phyloP scores from a whole-genome alignment of 1,284 basidiomycete species.

The Tilletiaria anomala region DNA sequence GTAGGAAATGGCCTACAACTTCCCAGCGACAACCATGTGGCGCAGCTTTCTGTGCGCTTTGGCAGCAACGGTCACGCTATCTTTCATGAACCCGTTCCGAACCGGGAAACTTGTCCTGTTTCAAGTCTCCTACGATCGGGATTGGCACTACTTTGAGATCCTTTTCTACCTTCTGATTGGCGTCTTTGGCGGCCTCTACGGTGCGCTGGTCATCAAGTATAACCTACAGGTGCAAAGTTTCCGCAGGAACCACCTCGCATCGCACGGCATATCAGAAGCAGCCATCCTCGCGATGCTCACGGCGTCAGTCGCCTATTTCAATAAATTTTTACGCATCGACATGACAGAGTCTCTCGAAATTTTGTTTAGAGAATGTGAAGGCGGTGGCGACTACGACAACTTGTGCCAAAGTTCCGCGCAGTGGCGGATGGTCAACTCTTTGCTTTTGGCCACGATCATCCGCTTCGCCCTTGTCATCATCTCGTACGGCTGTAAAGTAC shows the following conservation, averaged over 20 bases:
- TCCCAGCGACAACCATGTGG: constrained; percentile 98
- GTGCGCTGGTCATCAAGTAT: constrained; percentile 91
- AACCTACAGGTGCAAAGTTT: constrained; percentile 90
- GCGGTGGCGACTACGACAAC: constrained; percentile 76
- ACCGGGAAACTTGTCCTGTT: constrained; percentile 96
- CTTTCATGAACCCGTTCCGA: constrained; percentile 96
- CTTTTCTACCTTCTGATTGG: constrained; percentile 72
- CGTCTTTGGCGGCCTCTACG: constrained; percentile 64
- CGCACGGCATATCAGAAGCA: constrained; percentile 75
- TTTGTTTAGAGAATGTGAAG: constrained; percentile 89
- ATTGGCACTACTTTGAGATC: constrained; percentile 58
- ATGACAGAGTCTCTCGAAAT: constrained; percentile 98
- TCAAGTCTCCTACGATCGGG: constrained; percentile 89
- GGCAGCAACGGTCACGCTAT: constrained; percentile 85
- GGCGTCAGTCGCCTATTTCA: constrained; percentile 81
- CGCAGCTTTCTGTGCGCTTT: constrained; percentile 90
- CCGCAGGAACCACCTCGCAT: constrained; percentile 69
- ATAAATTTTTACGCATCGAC: constrained; percentile 86
- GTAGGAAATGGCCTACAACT: constrained; percentile 91
- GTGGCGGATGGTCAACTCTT: constrained; percentile 86
- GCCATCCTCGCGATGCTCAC: constrained; percentile 73
- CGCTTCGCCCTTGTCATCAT: constrained; percentile 74
- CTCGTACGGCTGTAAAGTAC: constrained; percentile 91
- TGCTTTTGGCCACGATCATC: constrained; percentile 78
- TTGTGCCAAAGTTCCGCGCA: constrained; percentile 91